Base-by-base conservation (phyloP, 2,329 filamentous ascomycete genomes). In the Ophiostoma australiae region DNA sequence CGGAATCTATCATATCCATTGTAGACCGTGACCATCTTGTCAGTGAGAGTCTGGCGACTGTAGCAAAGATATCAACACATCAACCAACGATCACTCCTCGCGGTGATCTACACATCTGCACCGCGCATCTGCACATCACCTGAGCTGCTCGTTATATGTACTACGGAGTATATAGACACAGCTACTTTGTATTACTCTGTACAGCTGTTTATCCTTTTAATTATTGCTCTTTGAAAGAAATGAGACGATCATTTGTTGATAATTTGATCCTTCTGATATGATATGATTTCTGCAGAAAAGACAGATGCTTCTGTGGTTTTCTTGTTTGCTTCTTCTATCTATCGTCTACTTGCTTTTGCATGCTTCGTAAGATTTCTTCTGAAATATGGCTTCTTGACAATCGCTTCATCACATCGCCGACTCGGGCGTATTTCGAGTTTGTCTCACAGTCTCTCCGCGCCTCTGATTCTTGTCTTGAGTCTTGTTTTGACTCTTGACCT, bases 21-120 rank as follows among this genome's bases (percentile, higher is more conserved):
- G 20, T 20, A 5, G 7, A 48, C 17, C 1, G 20, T 44, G 17
- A 8, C 17, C 44, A n/a, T 48, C 20, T 48, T n/a, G 17, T n/a
- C 44, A 6, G 20, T 48, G 44, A 20, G 31, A 58, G 23, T 58
- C 52, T 27, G 52, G 4, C 3, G 20, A 1, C 39, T 41, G 4
- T 41, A 41, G 20, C 52, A 58, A 58, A 10, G 11, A 10, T 8
- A 55, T 55, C 3, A 58, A 23, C 2, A n/a, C 7, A 17, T n/a
- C 52, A 23, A 27, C 44, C 15, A 48, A 27, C 3, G 58, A 37
- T 37, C 61, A 35, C 61, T 65, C 61, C 61, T 65, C 37, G 61
- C 61, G 61, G 27, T 65, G 61, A 65, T 65, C 61, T 65, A 31
- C 61, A 65, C 61, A 65, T 65, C 61, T 65, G 61, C 61, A 65